phyloP scores from a whole-genome alignment of 345 rosid species.

The Cardiospermum halicacabum region DNA sequence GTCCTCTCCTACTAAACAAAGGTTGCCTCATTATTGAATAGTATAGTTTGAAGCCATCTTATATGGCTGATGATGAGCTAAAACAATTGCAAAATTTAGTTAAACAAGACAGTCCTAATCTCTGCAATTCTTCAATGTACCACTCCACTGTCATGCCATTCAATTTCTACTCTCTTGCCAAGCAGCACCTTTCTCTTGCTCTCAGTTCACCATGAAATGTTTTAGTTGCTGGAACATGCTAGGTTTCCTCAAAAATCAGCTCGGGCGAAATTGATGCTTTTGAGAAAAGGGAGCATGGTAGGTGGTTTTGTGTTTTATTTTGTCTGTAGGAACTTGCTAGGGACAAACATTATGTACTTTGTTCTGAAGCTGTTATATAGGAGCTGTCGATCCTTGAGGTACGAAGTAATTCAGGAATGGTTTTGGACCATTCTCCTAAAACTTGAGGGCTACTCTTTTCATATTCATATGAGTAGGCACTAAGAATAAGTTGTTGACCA shows the following conservation, averaged over 20 bases:
- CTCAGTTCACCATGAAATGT: not conserved
- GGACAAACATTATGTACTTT: not conserved
- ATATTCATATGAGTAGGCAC: not conserved
- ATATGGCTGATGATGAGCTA: constrained; percentile 1
- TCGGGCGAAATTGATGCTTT: not conserved
- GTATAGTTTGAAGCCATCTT: not conserved
- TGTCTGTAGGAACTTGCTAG: no score
- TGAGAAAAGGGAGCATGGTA: not conserved
- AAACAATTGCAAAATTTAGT: not conserved
- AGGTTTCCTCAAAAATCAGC: not conserved
- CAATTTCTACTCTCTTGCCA: not conserved
- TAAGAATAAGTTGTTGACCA: not conserved
- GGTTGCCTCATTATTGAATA: not conserved
- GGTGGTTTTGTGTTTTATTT: constrained; percentile 1
- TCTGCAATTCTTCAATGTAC: not conserved
- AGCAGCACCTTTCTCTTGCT: not conserved
- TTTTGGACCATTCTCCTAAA: not conserved
- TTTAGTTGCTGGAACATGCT: not conserved
- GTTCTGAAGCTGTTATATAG: no score
- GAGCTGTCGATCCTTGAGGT: no score
- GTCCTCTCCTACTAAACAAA: not conserved
- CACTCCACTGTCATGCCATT: not conserved
- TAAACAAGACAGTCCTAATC: not conserved
- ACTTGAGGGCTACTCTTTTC: not conserved
- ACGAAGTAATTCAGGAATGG: no score